A percentile compares a stretch with the other conserved stretches of the same genome.
Conservation (phyloP, 768 basidiomycete species). For the Tylopilus subfusipes region DNA sequence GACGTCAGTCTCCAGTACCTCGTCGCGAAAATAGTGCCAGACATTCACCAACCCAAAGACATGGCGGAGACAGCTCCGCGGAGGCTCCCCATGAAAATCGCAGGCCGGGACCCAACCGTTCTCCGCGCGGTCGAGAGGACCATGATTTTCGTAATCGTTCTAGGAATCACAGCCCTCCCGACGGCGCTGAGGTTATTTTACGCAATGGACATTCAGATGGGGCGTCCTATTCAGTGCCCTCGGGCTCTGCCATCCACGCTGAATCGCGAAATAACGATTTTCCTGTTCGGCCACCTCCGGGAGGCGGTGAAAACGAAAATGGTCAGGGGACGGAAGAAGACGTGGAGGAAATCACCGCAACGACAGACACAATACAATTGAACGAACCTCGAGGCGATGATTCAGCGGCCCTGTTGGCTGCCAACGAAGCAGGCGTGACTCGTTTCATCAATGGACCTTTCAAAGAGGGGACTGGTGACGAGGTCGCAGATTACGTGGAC, state of each 20-base stretch:
- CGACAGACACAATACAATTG: neutral
- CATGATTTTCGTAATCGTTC: neutral
- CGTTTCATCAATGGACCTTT: neutral
- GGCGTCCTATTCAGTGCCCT: neutral
- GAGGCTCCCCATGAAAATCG: slow-evolving; percentile 5
- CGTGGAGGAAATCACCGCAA: neutral
- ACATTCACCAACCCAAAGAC: neutral
- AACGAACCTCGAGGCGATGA: neutral
- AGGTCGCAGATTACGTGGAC: slow-evolving; percentile 7
- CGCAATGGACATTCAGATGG: neutral
- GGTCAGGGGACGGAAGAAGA: neutral
- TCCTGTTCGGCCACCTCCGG: neutral
- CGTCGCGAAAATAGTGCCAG: slow-evolving; percentile 3
- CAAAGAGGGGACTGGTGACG: neutral
- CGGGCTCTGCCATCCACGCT: neutral
- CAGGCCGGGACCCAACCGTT: slow-evolving; percentile 1
- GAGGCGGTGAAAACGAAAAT: slow-evolving; percentile 10
- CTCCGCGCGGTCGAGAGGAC: slow-evolving; percentile 5
- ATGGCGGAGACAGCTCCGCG: neutral
- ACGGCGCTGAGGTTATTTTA: neutral
- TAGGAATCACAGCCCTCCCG: neutral
- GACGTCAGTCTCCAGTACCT: slow-evolving; percentile 9
- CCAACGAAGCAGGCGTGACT: neutral
- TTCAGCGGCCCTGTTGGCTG: neutral
- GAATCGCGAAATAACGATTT: neutral